Evolutionary conservation across 2,329 filamentous ascomycete species (phyloP).

Genomic region (Knufia fluminis): DNA sequence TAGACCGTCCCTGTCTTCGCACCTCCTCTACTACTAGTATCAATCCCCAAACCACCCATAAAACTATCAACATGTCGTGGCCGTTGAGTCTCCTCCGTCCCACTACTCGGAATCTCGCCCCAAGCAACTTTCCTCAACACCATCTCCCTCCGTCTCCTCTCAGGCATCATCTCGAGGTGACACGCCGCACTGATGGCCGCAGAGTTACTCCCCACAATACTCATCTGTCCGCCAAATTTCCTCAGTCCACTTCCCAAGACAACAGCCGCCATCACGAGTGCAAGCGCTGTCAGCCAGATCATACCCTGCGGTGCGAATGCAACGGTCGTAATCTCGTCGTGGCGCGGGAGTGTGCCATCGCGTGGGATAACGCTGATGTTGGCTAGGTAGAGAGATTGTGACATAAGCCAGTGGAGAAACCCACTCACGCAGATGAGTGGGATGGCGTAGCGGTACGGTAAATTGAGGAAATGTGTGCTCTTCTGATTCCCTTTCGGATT

Average conservation of each 20-base stretch:
- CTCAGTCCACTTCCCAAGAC: slow-evolving; percentile 17
- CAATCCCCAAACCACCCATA: slow-evolving; percentile 5
- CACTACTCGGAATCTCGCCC: slow-evolving; percentile 14
- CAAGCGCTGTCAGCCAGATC: slow-evolving; percentile 18
- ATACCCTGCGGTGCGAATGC: slow-evolving; percentile 23
- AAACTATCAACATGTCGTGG: background rate
- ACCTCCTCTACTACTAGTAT: slow-evolving; percentile 1
- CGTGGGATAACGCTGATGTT: slow-evolving; percentile 24
- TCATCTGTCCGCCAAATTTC: slow-evolving; percentile 24
- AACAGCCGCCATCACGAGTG: slow-evolving; percentile 14
- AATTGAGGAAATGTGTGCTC: slow-evolving; percentile 36
- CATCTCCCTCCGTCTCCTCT: slow-evolving; percentile 14
- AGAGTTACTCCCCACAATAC: slow-evolving; percentile 26
- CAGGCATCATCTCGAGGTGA: slow-evolving; percentile 20
- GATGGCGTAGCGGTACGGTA: slow-evolving; percentile 39
- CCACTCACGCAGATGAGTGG: slow-evolving; percentile 30
- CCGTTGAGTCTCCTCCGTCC: background rate
- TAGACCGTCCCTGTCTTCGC: slow-evolving; percentile 1
- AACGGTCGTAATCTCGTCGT: slow-evolving; percentile 19
- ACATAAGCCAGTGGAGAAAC: slow-evolving; percentile 42
- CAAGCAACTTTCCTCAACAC: slow-evolving; percentile 22
- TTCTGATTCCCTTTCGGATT: slow-evolving; percentile 33
- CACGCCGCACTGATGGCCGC: slow-evolving; percentile 29
- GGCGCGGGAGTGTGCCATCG: slow-evolving; percentile 14
- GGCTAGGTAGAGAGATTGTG: slow-evolving; percentile 39